Evolutionary conservation across 2,329 filamentous ascomycete species (phyloP), one percentile per base, ranked within the genome.

Genomic region (Phialemoniopsis sp.): DNA sequence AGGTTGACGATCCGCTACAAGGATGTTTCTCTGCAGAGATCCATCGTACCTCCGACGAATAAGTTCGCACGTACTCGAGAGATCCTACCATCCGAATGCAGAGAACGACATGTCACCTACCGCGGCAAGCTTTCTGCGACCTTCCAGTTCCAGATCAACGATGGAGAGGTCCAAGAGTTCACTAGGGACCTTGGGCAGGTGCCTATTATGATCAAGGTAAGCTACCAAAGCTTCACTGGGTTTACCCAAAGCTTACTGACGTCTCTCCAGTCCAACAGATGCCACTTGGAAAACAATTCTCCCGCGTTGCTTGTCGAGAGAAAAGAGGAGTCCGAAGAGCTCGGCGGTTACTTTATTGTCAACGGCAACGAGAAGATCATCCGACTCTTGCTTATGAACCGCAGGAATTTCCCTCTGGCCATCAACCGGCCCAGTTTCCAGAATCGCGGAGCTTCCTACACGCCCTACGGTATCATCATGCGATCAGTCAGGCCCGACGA

Each of bases 331-430:
- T 87, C 90, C 0, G 93, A 98, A 63, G 93, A 98, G 63, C 67
- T 97, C 26, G 93, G 93, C 29, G 93, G 93, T 33, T 98, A 97
- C 63, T 98, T 97, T 58, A 82, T 98, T 54, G 87, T 98, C 55
- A 98, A 98, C 60, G 93, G 93, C 48, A 95, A 90, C 56, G 93
- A 98, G 63, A 97, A 96, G 69, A 80, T 97, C 42, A 89, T 97
- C 53, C 88, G 93, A 57, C 82, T 97, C 70, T 74, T 98, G 46
- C 83, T 95, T 47, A 79, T 97, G 46, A 89, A 89, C 58, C 81
- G 88, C 63, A 78, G 93, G 56, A 98, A 98, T 63, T 96, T 89
- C 57, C 91, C 93, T 37, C 87, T 96, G 79, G 91, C 91, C 34
- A 96, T 97, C 60, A 79, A 88, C 52, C 87, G 93, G 58, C 83